Evolutionary conservation across 495 filamentous ascomycete genomes (phyloP).

Genomic region (Echria macrotheca): DNA sequence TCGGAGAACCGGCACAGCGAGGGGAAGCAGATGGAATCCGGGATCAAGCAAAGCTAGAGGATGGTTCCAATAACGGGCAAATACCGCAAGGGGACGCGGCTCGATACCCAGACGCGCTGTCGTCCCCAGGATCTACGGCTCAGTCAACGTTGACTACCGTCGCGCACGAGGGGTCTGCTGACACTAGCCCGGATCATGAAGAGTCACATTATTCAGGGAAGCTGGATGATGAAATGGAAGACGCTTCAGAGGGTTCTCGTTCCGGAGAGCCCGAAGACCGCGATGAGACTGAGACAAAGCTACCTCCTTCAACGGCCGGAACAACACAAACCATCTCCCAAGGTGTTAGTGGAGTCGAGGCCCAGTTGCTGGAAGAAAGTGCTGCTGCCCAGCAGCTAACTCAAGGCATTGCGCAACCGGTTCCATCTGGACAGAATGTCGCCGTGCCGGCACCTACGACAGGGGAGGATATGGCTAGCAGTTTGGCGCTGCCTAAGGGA

Average conservation of each 20-base stretch:
- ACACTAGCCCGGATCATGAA: constrained; percentile 52
- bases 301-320: constrained; percentile 13
- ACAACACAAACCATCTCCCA: neutral
- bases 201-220: constrained; percentile 34
- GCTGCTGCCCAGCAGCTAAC: constrained; percentile 21
- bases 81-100: constrained; percentile 13
- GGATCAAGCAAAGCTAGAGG: neutral
- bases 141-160: constrained; percentile 36
- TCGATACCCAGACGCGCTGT: constrained; percentile 32
- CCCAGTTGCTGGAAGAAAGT: constrained; percentile 37
- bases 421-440: neutral
- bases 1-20: too few relatives aligned
- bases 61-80: constrained; percentile 4
- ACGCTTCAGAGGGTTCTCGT: neutral
- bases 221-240: constrained; percentile 25
- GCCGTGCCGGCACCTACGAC: too few relatives aligned
- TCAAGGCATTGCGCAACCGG: neutral
- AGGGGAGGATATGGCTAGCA: too few relatives aligned
- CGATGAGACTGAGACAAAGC: constrained; percentile 3
- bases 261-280: constrained; percentile 10
- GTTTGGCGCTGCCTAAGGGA: too few relatives aligned
- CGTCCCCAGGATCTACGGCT: constrained; percentile 42
- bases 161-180: constrained; percentile 40
- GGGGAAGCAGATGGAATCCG: neutral
- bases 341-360: constrained; percentile 22